Base-by-base conservation (phyloP, 2,329 filamentous ascomycete genomes). In the Ceratocystis diversiconidia region DNA sequence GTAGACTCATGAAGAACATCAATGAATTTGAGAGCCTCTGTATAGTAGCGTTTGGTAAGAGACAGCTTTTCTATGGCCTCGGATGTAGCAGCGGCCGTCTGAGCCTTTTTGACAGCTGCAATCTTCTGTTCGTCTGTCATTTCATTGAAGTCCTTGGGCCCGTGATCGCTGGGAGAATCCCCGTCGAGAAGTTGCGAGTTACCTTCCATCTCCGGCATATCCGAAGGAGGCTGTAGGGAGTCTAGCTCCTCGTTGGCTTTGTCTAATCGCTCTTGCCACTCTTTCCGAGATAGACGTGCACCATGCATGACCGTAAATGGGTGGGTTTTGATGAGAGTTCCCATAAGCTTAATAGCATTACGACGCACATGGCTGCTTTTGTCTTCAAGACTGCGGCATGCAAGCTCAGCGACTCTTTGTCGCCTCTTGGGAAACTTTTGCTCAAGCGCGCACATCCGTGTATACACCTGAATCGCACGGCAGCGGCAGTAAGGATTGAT, bases 321-420 rank as follows among this genome's bases (percentile, higher is more conserved):
- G 74, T 99, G 94, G 0, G 92, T 96, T 69, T 92, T 90, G 71
- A 99, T 90, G 5, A 99, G 79, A 55, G 88, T 88, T 5, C 87
- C 89, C 1, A 99, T 80, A 5, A 99, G 78, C 75, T 96, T 97
- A 73, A 99, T 94, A 1, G 94, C 92, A 73, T 97, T 97, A 67
- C 92, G 84, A 68, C 94, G 84, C 41, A 99, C 94, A 71, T 97
- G 95, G 75, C 94, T 99, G 77, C 92, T 97, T 80, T 95, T 97
- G 77, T 99, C 95, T 74, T 96, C 90, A 2, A 99, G 79, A 74
- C 92, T 97, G 70, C 89, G 84, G 66, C 89, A 86, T 0, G 94
- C 92, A 30, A 96, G 79, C 73, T 96, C 90, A 1, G 92, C 89
- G 3, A 88, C 92, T 72, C 83, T 88, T 74, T 96, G 92, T 68